Evolutionary conservation across 768 basidiomycete genomes (phyloP).

Genomic region (Pisolithus albus): DNA sequence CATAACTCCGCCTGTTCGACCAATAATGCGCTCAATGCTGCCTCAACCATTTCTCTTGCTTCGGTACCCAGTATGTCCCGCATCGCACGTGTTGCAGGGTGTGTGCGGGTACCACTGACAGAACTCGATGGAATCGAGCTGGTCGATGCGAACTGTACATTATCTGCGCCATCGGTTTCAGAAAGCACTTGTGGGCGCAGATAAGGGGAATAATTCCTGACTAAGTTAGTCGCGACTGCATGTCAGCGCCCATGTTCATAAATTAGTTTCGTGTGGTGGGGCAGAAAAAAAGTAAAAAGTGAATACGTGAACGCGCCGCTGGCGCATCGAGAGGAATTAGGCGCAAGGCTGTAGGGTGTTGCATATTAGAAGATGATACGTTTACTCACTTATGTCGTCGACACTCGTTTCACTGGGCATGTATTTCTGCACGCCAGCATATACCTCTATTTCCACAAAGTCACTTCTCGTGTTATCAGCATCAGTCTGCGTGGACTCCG

Average conservation of each 20-base stretch:
- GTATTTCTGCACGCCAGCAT: conserved; percentile 64
- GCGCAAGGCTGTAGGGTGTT: conserved; percentile 12
- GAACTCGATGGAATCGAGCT: neutral
- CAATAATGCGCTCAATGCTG: conserved; percentile 31
- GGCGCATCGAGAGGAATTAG: conserved; percentile 26
- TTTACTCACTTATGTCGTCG: conserved; percentile 79
- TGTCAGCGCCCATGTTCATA: conserved; percentile 52
- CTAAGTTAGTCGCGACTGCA: conserved; percentile 82
- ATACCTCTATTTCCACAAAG: conserved; percentile 59
- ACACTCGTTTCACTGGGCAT: conserved; percentile 65
- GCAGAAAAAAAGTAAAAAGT: conserved; percentile 10
- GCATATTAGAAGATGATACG: conserved; percentile 8
- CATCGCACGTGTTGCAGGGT: conserved; percentile 67
- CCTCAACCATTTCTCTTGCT: conserved; percentile 70
- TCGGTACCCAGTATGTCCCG: conserved; percentile 53
- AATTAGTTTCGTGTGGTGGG: conserved; percentile 17
- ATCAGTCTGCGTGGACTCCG: neutral
- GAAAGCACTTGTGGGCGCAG: conserved; percentile 33
- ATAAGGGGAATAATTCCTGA: conserved; percentile 88
- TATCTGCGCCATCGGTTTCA: conserved; percentile 4
- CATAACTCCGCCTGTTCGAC: conserved; percentile 38
- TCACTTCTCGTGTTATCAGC: conserved; percentile 7
- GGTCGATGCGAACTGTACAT: neutral
- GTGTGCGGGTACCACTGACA: conserved; percentile 35
- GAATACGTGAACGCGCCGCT: conserved; percentile 23